A percentile compares a stretch with the other conserved stretches of the same genome.
Conservation (phyloP, 2,329 filamentous ascomycete species). For the Penicillium digitatum region DNA sequence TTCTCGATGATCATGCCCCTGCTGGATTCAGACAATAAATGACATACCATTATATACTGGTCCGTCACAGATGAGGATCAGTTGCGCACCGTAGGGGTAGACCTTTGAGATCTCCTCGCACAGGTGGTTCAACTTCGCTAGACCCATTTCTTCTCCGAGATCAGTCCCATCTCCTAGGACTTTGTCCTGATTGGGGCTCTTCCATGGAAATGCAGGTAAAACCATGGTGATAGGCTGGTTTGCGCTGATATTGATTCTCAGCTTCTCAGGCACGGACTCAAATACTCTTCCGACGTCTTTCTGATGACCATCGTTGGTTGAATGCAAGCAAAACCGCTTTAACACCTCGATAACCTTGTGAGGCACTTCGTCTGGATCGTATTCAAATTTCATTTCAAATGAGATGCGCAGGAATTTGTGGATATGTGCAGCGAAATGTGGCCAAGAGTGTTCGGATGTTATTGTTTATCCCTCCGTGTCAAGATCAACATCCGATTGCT, state of each 20-base stretch:
- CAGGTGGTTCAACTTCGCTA: conserved; percentile 7
- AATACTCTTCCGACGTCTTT: conserved; percentile 6
- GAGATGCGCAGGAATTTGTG: neutral
- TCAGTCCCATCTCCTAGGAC: conserved; percentile 1
- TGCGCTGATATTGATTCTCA: conserved; percentile 1
- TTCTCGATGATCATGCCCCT: neutral
- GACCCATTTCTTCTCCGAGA: conserved; percentile 5
- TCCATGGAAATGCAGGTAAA: conserved; percentile 9
- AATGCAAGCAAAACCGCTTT: conserved; percentile 5
- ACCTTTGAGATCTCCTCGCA: conserved; percentile 8
- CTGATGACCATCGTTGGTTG: neutral
- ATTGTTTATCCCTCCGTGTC: neutral
- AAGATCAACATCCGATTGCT: neutral
- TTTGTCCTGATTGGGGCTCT: conserved; percentile 7
- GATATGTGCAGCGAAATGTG: neutral
- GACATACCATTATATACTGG: conserved; percentile 7
- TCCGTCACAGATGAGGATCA: conserved; percentile 8
- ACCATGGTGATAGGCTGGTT: conserved; percentile 8
- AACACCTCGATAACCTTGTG: neutral
- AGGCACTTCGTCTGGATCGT: neutral
- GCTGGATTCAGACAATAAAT: neutral
- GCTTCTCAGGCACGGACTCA: neutral
- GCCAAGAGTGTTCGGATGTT: neutral
- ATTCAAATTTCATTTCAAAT: conserved; percentile 6
- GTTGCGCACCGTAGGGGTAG: conserved; percentile 7